Evolutionary conservation across 176 grass and related monocot genomes (phyloP), one percentile per base, ranked within the genome.

Genomic region (Bolboschoenus planiculmis): DNA sequence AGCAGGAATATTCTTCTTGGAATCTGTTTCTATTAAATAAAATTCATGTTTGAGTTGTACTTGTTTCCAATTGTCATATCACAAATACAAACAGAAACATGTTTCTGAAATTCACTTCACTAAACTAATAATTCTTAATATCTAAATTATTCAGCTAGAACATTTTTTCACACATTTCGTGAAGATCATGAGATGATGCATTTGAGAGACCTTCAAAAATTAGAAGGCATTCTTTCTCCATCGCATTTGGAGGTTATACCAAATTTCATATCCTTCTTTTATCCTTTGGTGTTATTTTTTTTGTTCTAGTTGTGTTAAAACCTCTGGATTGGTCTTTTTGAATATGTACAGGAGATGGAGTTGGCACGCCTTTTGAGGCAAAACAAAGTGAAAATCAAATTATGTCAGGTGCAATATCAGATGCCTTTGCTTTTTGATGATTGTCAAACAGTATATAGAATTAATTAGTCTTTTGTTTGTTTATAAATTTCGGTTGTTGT

Each of bases 151-250:
- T 54, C 82, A 98, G 92, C 95, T 63, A 88, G 95, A 58, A 87
- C 81, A 47, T 98, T 98, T 93, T 95, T 98, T 65, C 90, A 83
- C 68, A 84, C 48, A 80, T 98, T 98, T 83, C 92, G 90, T 59
- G 95, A 91, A 87, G 90, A 95, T 80, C 96, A 95, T 74, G 92
- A 98, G 81, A 83, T 91, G 56, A 95, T 93, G 90, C 89, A 98
- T 90, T 91, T 88, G 79, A 90, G 90, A 74, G 96, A 98, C 82
- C 91, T 98, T 76, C 90, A 98, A 66, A 98, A 90, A 74, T 84
- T 98, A 60, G 96, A 95, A 95, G 96, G 92, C 72, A 31, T 91
- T 50, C 92, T 98, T 85, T 98, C 92, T 87, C 96, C 96, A 62
- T 90, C 89, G 79, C 91, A 95, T 91, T 85, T 98, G 82, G 95